phyloP scores from a whole-genome alignment of 2,329 filamentous ascomycete genomes.

The Aspergillus glaucus region DNA sequence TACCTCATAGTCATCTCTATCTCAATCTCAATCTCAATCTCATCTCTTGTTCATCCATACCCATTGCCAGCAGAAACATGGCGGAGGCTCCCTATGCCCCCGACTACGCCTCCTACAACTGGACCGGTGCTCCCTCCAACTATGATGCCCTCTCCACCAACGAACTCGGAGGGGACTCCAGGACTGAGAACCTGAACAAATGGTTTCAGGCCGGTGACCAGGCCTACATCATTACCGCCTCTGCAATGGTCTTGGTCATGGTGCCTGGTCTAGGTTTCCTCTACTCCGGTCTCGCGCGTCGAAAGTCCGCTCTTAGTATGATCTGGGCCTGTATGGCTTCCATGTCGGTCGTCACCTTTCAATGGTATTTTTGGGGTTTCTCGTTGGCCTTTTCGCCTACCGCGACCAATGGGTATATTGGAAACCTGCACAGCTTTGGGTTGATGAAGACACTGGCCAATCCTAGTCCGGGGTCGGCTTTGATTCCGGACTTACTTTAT shows the following conservation, averaged over 20 bases:
- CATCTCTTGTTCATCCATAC: neutral
- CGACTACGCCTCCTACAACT: constrained; percentile 45
- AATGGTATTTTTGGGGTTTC: constrained; percentile 99
- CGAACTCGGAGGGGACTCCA: constrained; percentile 67
- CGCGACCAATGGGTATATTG: constrained; percentile 84
- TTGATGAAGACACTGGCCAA: constrained; percentile 74
- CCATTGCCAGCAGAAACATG: constrained; percentile 12
- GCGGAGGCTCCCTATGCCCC: constrained; percentile 27
- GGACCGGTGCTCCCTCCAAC: constrained; percentile 41
- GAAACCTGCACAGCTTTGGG: constrained; percentile 82
- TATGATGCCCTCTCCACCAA: constrained; percentile 45
- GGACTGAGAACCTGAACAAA: constrained; percentile 83
- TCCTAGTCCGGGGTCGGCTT: constrained; percentile 80
- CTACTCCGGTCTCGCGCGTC: constrained; percentile 92
- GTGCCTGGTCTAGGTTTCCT: constrained; percentile 93
- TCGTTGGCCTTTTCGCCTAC: constrained; percentile 82
- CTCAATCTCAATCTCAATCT: neutral
- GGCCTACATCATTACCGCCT: constrained; percentile 82
- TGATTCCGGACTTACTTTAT: constrained; percentile 85
- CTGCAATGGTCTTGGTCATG: constrained; percentile 95
- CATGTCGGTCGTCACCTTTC: constrained; percentile 83
- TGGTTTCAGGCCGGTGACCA: constrained; percentile 90
- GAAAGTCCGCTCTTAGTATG: constrained; percentile 94
- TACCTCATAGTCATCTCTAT: neutral
- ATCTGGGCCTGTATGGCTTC: constrained; percentile 98